phyloP scores from a whole-genome alignment of 805 yeast genomes.

The Jamesozyma jinghongensis region DNA sequence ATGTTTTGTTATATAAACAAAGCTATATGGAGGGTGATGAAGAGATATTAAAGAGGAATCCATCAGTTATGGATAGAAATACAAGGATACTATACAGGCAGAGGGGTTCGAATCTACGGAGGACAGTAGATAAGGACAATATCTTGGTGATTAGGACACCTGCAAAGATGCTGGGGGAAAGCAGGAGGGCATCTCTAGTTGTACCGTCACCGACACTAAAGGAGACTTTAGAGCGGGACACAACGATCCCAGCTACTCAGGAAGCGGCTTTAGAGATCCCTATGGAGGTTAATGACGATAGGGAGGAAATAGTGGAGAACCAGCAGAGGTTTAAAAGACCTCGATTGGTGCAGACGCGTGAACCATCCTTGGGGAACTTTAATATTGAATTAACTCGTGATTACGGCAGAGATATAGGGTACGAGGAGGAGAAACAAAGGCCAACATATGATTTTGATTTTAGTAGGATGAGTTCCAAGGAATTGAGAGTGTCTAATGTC shows the following conservation, averaged over 20 bases:
- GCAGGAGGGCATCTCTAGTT: no score
- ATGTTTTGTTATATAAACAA: neutral
- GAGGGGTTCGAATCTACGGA: conserved; percentile 25
- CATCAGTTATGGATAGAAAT: conserved; percentile 13
- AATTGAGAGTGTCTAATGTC: conserved; percentile 17
- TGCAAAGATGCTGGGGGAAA: neutral
- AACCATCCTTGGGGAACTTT: neutral
- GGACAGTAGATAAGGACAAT: conserved; percentile 16
- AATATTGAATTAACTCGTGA: conserved; percentile 3
- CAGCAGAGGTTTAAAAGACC: conserved; percentile 1
- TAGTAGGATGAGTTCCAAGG: conserved; percentile 6
- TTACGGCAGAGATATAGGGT: neutral
- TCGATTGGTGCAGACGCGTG: neutral
- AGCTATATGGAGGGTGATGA: neutral
- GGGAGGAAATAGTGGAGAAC: neutral
- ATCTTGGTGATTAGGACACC: conserved; percentile 16
- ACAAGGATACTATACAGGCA: conserved; percentile 25
- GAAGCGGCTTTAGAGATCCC: no score
- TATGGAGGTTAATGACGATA: neutral
- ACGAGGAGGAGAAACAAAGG: neutral
- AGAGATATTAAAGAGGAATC: neutral
- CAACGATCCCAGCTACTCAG: no score
- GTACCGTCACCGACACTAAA: no score
- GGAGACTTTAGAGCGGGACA: no score
- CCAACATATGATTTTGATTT: neutral